A percentile compares a stretch with the other conserved stretches of the same genome.
phyloP scores from a whole-genome alignment of 257 asterid genomes.

The Solanum sitiens region DNA sequence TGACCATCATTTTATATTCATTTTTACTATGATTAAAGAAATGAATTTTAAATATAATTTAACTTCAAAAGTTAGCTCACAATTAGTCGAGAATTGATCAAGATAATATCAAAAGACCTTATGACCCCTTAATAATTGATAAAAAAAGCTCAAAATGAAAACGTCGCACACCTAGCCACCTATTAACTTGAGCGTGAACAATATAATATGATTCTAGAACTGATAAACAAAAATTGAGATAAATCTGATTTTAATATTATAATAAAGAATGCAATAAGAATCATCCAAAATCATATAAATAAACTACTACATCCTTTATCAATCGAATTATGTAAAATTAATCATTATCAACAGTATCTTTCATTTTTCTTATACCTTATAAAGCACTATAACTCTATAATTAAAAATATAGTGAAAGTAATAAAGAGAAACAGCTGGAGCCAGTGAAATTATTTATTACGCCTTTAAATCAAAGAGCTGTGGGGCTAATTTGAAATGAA shows the following conservation, averaged over 20 bases:
- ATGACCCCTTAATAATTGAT: neutral
- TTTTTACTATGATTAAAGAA: neutral
- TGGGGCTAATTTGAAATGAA: neutral
- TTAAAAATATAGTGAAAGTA: neutral
- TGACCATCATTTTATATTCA: neutral
- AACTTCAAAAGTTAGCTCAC: accelerated
- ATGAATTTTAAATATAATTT: neutral
- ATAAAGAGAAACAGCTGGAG: constrained; percentile 8
- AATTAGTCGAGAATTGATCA: neutral
- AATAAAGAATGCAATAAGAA: neutral
- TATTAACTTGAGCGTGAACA: neutral
- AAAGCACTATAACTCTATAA: neutral
- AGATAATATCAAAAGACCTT: neutral
- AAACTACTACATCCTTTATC: neutral
- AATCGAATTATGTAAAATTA: neutral
- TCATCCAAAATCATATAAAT: neutral
- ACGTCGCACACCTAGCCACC: accelerated
- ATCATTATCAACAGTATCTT: neutral
- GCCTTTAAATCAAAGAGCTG: neutral
- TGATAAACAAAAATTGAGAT: neutral
- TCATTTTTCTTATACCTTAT: neutral
- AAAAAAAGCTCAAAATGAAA: neutral
- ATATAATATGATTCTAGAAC: neutral
- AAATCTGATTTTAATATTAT: neutral
- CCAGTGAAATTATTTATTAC: neutral